Conservation (phyloP, 2,329 filamentous ascomycete genomes). For the Diaporthe sp. region DNA sequence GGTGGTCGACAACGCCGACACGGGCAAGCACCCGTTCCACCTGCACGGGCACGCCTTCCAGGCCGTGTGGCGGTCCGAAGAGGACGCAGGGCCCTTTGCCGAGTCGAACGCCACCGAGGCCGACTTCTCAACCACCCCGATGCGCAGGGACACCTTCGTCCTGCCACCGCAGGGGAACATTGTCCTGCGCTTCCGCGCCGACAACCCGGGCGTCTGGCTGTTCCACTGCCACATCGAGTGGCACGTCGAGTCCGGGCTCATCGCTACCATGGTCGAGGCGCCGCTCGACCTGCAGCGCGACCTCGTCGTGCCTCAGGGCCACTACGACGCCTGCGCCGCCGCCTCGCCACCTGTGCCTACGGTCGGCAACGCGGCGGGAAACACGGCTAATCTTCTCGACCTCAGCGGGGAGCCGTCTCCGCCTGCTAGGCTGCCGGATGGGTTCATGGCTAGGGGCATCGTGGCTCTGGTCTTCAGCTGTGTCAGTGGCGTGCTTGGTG, state of each 20-base stretch:
- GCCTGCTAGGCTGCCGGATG: slow-evolving; percentile 65
- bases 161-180: slow-evolving; percentile 74
- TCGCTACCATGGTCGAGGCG: slow-evolving; percentile 50
- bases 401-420: slow-evolving; percentile 41
- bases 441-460: slow-evolving; percentile 78
- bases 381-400: slow-evolving; percentile 72
- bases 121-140: slow-evolving; percentile 64
- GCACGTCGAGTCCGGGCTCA: slow-evolving; percentile 61
- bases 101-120: slow-evolving; percentile 52
- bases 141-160: slow-evolving; percentile 76
- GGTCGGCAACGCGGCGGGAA: slow-evolving; percentile 80
- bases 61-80: slow-evolving; percentile 68
- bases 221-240: slow-evolving; percentile 67
- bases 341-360: slow-evolving; percentile 55
- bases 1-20: slow-evolving; percentile 80
- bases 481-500: slow-evolving; percentile 74
- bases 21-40: slow-evolving; percentile 79
- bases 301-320: slow-evolving; percentile 57
- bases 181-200: slow-evolving; percentile 73
- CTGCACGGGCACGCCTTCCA: slow-evolving; percentile 84
- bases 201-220: slow-evolving; percentile 69
- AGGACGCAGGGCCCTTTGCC: slow-evolving; percentile 66
- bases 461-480: slow-evolving; percentile 80
- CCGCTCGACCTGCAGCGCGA: slow-evolving; percentile 56
- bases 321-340: slow-evolving; percentile 56